Evolutionary conservation across 371 early-diverging fungal genomes (phyloP), one percentile per base, ranked within the genome.

Genomic region (Funneliformis caledonium): DNA sequence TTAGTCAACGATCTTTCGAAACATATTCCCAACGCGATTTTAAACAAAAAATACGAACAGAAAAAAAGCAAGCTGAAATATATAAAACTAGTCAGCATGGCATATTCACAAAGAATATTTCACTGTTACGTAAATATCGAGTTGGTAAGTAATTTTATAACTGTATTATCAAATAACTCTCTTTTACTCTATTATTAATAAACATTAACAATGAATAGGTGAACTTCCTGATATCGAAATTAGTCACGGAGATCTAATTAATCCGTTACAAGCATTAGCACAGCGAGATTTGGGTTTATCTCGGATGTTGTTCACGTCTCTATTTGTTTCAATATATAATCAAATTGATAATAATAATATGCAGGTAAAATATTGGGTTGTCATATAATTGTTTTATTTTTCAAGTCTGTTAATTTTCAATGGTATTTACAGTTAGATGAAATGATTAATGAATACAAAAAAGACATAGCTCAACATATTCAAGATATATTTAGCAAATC

Each of bases 161-260:
- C 16, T 2, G 7, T 70, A 47, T 72, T 70, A 45, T 70, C 22
- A 37, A 37, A 37, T 11, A 42, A 70, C 8, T 0, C 42, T 16
- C 43, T 31, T 43, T 68, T 68, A 31, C 9, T 37, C 42, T 14
- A 68, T 68, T 11, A 42, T 26, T 64, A 11, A 64, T 31, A 43
- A n/a, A 45, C n/a, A 22, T 26, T 22, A 72, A 72, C 19, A 47
- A n/a, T 6, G 9, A 43, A 43, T 47, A 72, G 72, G 72, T 19
- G 72, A 72, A 26, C 72, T 72, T 45, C 72, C 72, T 22, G 72
- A 72, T 72, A 72, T 72, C 11, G 72, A 48, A 72, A 72, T 72
- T 47, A 72, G 47, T 45, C 14, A 22, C 47, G 26, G 47, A n/a
- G 72, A 72, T 2, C n/a, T 72, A n/a, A 47, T 72, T 48, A 47